phyloP scores from a whole-genome alignment of 1,139 yeast species.

The Diutina mesorugosa region DNA sequence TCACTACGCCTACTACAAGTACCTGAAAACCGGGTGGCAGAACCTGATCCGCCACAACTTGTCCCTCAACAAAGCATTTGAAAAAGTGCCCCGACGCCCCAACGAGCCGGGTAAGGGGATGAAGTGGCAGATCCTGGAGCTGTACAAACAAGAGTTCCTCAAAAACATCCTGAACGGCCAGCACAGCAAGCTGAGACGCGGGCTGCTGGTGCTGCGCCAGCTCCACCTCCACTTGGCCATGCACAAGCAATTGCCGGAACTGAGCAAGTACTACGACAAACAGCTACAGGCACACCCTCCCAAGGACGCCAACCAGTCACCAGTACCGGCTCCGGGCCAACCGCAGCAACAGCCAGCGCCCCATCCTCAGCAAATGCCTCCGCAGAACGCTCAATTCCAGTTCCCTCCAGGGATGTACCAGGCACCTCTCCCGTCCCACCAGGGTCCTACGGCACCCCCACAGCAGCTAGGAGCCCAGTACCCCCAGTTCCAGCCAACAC shows the following conservation, averaged over 20 bases:
- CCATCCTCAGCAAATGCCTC: not conserved
- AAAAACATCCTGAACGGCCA: conserved; percentile 68
- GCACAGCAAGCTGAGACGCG: conserved; percentile 61
- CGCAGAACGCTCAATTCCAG: not conserved
- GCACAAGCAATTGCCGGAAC: conserved; percentile 53
- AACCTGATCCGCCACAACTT: conserved; percentile 75
- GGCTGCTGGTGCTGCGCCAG: conserved; percentile 68
- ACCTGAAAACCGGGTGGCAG: conserved; percentile 86
- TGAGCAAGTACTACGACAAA: conserved; percentile 8
- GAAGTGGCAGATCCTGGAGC: conserved; percentile 94
- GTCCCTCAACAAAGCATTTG: conserved; percentile 76
- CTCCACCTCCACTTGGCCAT: conserved; percentile 63
- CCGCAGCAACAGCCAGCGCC: not conserved
- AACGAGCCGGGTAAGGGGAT: conserved; percentile 98
- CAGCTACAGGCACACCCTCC: conserved; percentile 8
- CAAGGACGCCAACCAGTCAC: not conserved
- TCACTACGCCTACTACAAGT: conserved; percentile 84
- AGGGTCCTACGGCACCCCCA: not conserved
- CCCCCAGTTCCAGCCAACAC: not conserved
- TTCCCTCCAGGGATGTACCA: not conserved
- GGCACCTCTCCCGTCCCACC: not conserved
- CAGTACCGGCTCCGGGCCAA: not conserved
- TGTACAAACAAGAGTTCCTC: conserved; percentile 74
- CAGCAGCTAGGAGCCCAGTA: not conserved
- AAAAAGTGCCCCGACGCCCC: conserved; percentile 88